Evolutionary conservation across 139 green algal genomes (phyloP).

Genomic region (Closterium sp.): DNA sequence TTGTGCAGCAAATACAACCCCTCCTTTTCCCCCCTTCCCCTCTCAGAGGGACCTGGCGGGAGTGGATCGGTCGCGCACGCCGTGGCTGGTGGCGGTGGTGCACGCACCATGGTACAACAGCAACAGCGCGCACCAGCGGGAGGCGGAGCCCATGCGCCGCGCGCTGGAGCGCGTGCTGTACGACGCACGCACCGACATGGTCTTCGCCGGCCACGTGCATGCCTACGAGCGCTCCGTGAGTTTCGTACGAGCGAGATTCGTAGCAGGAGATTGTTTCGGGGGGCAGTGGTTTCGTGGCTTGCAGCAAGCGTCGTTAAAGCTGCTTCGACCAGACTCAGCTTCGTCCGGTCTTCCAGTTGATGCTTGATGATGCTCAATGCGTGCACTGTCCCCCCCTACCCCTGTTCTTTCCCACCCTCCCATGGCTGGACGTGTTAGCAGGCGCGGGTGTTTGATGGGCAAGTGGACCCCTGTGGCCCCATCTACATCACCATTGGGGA

Average conservation of each 20-base stretch:
- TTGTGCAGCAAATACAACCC: not conserved
- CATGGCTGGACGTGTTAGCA: not conserved
- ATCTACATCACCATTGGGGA: constrained; percentile 74
- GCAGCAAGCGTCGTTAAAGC: too few relatives aligned
- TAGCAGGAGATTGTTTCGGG: too few relatives aligned
- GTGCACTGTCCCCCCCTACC: not conserved
- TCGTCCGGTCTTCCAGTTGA: not conserved
- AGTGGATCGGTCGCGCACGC: constrained; percentile 68
- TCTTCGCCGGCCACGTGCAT: constrained; percentile 78
- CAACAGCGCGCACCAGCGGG: constrained; percentile 66
- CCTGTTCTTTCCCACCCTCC: not conserved
- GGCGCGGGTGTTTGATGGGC: constrained; percentile 49
- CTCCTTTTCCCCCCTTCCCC: too few relatives aligned
- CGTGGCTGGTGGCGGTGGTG: constrained; percentile 71
- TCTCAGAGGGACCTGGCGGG: constrained; percentile 59
- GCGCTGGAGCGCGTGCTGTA: constrained; percentile 67
- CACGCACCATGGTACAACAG: constrained; percentile 82
- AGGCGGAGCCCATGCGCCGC: constrained; percentile 65
- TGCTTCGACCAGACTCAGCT: too few relatives aligned
- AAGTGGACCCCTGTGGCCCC: constrained; percentile 55
- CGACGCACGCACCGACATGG: constrained; percentile 64
- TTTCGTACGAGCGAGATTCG: too few relatives aligned
- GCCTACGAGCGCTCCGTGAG: constrained; percentile 65
- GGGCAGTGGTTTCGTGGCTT: too few relatives aligned
- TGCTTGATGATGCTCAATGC: not conserved